phyloP scores from a whole-genome alignment of 257 asterid genomes.

The Nicotiana obtusifolia region DNA sequence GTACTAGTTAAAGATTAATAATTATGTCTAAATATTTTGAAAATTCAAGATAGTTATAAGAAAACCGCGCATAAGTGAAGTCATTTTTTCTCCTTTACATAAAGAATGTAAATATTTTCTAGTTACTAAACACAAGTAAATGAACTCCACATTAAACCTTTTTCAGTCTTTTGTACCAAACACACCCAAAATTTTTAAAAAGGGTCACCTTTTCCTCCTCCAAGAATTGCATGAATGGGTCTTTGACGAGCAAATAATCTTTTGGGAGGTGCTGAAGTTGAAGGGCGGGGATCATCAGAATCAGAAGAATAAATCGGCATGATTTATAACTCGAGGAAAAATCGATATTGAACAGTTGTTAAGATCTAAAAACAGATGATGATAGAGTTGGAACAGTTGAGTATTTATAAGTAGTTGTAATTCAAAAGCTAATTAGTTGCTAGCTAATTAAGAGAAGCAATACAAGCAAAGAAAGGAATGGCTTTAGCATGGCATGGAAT shows the following conservation, averaged over 20 bases:
- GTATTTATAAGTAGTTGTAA: background rate
- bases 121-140: background rate
- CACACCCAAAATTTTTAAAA: background rate
- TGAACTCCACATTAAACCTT: too few relatives aligned
- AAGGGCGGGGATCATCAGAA: constrained; percentile 34
- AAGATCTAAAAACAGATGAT: background rate
- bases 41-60: too few relatives aligned
- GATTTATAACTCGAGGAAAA: background rate
- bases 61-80: too few relatives aligned
- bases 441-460: constrained; percentile 8
- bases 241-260: constrained; percentile 49
- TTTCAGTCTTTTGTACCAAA: too few relatives aligned
- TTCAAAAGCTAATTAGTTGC: constrained; percentile 15
- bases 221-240: constrained; percentile 50
- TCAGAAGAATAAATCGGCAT: constrained; percentile 57
- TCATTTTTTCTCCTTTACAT: too few relatives aligned
- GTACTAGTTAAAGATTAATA: too few relatives aligned
- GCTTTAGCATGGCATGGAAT: constrained; percentile 32
- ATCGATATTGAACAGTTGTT: background rate
- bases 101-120: background rate
- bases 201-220: constrained; percentile 63
- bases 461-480: constrained; percentile 36
- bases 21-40: too few relatives aligned
- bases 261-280: constrained; percentile 16
- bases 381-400: background rate